Conservation (phyloP, 768 basidiomycete genomes). For the Paxillus involutus region DNA sequence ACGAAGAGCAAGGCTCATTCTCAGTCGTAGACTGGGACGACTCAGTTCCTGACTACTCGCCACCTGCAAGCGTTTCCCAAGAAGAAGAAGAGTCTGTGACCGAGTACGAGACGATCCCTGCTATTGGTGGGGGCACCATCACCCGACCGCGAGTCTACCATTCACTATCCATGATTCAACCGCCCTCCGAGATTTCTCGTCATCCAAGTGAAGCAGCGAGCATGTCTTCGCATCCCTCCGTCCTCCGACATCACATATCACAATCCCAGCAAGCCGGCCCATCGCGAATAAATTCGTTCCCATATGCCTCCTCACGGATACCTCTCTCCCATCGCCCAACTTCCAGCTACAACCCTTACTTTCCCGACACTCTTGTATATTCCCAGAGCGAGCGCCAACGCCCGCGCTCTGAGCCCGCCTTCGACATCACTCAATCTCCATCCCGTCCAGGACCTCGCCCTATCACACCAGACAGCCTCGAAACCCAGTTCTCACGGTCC, state of each 20-base stretch:
- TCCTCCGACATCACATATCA: constrained; percentile 23
- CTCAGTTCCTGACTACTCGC: constrained; percentile 44
- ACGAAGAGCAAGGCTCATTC: constrained; percentile 45
- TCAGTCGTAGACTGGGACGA: constrained; percentile 75
- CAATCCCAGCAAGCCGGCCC: constrained; percentile 4
- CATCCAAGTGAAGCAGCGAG: constrained; percentile 57
- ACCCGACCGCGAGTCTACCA: constrained; percentile 85
- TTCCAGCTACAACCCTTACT: constrained; percentile 21
- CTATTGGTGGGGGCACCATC: constrained; percentile 87
- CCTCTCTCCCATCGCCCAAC: constrained; percentile 17
- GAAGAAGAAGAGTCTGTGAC: constrained; percentile 28
- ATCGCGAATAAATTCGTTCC: constrained; percentile 11
- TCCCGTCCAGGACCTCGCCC: constrained; percentile 32
- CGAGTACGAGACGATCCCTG: constrained; percentile 87
- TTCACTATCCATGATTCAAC: constrained; percentile 74
- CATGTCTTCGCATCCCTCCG: constrained; percentile 89
- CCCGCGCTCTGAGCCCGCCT: constrained; percentile 17
- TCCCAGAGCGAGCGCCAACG: constrained; percentile 1
- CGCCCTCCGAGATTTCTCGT: constrained; percentile 32
- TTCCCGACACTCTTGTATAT: constrained; percentile 6
- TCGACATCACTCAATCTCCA: constrained; percentile 23
- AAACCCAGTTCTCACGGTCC: constrained; percentile 50
- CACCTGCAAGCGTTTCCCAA: constrained; percentile 40
- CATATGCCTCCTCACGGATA: constrained; percentile 6
- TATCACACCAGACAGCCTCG: constrained; percentile 49